Evolutionary conservation across 176 grass and related monocot species (phyloP), one percentile per base, ranked within the genome.

Genomic region (Oryza nivara): DNA sequence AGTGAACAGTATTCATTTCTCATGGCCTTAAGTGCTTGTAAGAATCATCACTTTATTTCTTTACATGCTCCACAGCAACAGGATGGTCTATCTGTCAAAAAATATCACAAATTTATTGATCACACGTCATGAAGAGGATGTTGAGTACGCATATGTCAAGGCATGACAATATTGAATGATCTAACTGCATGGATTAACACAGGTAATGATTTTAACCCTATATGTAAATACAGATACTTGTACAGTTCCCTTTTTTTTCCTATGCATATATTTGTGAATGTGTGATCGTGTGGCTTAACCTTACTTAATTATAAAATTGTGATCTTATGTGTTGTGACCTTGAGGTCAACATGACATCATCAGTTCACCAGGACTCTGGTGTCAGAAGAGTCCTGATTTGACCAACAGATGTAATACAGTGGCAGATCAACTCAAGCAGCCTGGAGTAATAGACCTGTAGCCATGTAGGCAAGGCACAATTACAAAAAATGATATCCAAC

Each of bases 31-130:
- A 67, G 93, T 91, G 56, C 66, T 84, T 85, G 65, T 82, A 65
- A 93, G 89, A 83, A 97, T 93, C 76, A 80, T 92, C 46, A 96
- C 4, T 89, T 97, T 97, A 91, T 88, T 90, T 88, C 86, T 91
- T 97, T 65, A 97, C 91, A 86, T 93, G 91, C 54, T 93, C 91
- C 67, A 93, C 80, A 72, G 91, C 94, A 84, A 93, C 71, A 46
- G 86, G 89, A 66, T 83, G 85, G n/a, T 78, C 76, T 91, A 97
- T 97, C 94, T 97, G 84, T 86, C 54, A 88, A 40, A 79, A 11
- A 82, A 70, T 23, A 78, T 45, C 12, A 49, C 5, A 87, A 86
- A 43, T 6, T 80, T 80, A 79, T 73, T 46, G 78, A 78, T 68
- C 47, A 79, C 74, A 69, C 78, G 30, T 68, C 35, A 12, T 49